Conservation (phyloP, 2,329 filamentous ascomycete genomes). For the Arthrobotrys sinensis region DNA sequence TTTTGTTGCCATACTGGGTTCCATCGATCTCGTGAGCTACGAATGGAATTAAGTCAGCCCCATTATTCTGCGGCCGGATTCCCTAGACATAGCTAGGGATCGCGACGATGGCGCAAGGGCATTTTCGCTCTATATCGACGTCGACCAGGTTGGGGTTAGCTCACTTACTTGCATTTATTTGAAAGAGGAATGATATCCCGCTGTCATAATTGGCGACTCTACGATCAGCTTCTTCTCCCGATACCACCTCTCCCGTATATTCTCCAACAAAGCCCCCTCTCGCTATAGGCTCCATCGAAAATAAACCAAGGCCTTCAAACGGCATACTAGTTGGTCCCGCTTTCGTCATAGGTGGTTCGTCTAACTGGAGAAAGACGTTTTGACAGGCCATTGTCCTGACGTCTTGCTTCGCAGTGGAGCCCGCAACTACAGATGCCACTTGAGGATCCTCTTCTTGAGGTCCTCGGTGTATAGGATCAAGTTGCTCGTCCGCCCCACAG, state of each 20-base stretch:
- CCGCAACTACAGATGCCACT: neutral
- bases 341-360: conserved; percentile 76
- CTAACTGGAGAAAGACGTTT: conserved; percentile 81
- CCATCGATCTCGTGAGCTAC: conserved; percentile 76
- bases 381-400: conserved; percentile 76
- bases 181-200: conserved; percentile 71
- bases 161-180: conserved; percentile 69
- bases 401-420: conserved; percentile 68
- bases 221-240: conserved; percentile 78
- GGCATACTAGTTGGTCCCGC: conserved; percentile 80
- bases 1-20: conserved; percentile 83
- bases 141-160: neutral
- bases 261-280: conserved; percentile 83
- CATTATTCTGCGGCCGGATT: neutral
- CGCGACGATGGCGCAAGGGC: too few relatives aligned
- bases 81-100: too few relatives aligned
- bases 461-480: conserved; percentile 78
- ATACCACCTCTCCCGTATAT: conserved; percentile 84
- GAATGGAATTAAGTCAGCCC: conserved; percentile 10
- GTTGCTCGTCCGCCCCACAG: conserved; percentile 79
- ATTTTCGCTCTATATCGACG: neutral
- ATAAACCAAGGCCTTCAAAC: conserved; percentile 81
- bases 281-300: conserved; percentile 77
- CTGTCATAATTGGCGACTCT: conserved; percentile 73
- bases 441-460: conserved; percentile 5